These are phyloP conservation scores for Zalaria obscura DNA, from an alignment of 2,329 filamentous ascomycete genomes.

Conservation along the genomic window DNA sequence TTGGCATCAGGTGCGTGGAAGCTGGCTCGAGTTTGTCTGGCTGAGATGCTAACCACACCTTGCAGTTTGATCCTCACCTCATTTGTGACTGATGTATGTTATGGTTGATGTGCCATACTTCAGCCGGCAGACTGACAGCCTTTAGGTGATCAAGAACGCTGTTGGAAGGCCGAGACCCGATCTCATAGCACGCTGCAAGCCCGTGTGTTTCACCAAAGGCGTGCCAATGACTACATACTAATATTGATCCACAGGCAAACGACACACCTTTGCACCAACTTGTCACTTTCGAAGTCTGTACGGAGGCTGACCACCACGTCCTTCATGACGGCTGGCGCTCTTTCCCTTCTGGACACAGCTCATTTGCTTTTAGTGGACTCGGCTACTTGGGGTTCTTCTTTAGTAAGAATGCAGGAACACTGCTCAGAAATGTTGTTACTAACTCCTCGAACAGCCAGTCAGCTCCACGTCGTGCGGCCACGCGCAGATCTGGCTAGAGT, in stretches of 20 bases:
- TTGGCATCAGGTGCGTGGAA: constrained; percentile 42
- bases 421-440: constrained; percentile 25
- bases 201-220: constrained; percentile 24
- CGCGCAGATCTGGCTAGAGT: constrained; percentile 41
- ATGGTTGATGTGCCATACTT: neutral
- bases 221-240: neutral
- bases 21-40: neutral
- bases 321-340: constrained; percentile 75
- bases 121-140: neutral
- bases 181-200: constrained; percentile 75
- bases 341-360: constrained; percentile 69
- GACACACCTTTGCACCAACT: constrained; percentile 41
- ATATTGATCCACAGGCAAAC: neutral
- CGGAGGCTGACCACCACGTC: constrained; percentile 50
- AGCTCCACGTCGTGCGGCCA: constrained; percentile 45
- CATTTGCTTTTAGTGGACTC: constrained; percentile 65
- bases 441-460: constrained; percentile 33
- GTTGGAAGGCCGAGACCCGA: constrained; percentile 77
- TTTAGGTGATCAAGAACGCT: constrained; percentile 63
- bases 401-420: constrained; percentile 17
- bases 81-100: constrained; percentile 59
- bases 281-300: constrained; percentile 56
- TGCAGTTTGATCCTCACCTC: constrained; percentile 52
- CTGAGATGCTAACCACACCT: neutral
- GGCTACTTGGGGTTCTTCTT: constrained; percentile 48